phyloP scores from a whole-genome alignment of 768 basidiomycete species.

The Lactarius tabidus region DNA sequence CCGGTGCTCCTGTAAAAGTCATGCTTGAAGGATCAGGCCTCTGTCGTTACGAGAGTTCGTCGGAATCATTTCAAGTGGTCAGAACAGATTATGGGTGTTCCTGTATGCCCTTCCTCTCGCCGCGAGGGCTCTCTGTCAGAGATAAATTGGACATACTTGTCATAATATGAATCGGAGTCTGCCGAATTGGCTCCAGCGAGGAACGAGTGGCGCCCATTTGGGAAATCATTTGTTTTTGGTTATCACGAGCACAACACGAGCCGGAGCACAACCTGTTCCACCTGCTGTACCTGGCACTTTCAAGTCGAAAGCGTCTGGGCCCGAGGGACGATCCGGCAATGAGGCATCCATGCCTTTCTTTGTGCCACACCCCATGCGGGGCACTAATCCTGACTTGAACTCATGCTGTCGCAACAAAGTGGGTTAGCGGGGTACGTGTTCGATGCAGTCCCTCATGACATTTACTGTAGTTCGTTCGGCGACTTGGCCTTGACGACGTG shows the following conservation, averaged over 20 bases:
- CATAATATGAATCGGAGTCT: not conserved
- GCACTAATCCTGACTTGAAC: not conserved
- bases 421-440: not conserved
- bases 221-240: not conserved
- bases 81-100: not conserved
- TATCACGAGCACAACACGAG: not conserved
- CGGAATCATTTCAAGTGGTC: not conserved
- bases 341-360: conserved; percentile 1
- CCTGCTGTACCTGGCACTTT: not conserved
- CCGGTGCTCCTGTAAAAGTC: not conserved
- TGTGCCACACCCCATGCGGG: not conserved
- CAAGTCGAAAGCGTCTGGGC: not conserved
- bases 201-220: not conserved
- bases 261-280: not conserved
- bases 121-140: not conserved
- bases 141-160: not conserved
- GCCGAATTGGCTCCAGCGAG: not conserved
- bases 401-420: not conserved
- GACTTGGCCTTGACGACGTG: not conserved
- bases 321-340: not conserved
- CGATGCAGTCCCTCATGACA: not conserved
- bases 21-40: too few species aligned
- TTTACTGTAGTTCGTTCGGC: not conserved
- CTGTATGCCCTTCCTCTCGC: not conserved
- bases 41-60: too few species aligned